Percentiles rank a stretch among this genome's conserved stretches.
Conservation (phyloP, 345 rosid species). For the Brassica carinata region DNA sequence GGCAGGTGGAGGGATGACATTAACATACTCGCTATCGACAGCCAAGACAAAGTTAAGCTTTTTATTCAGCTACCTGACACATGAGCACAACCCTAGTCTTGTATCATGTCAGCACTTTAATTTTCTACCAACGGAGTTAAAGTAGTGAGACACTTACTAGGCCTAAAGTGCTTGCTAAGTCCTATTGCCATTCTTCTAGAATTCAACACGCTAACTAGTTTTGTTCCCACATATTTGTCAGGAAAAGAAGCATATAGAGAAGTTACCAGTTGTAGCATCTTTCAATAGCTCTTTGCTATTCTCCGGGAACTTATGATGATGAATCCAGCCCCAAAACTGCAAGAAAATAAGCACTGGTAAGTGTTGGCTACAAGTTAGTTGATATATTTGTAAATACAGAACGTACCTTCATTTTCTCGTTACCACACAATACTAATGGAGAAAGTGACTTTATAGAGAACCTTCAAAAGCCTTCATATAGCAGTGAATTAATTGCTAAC, state of each 20-base stretch:
- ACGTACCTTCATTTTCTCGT: conserved; percentile 71
- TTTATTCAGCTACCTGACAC: not conserved
- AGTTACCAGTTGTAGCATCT: conserved; percentile 65
- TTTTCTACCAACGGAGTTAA: not conserved
- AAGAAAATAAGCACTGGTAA: conserved; percentile 42
- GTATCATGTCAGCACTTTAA: not conserved
- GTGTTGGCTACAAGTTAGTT: conserved; percentile 35
- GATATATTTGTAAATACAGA: conserved; percentile 25
- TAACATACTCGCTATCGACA: not conserved
- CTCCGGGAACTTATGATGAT: conserved; percentile 54
- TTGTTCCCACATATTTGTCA: conserved; percentile 20
- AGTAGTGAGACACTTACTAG: not conserved
- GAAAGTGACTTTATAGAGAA: conserved; percentile 44
- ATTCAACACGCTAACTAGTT: conserved; percentile 2
- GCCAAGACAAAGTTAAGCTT: not conserved
- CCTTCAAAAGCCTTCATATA: conserved; percentile 34
- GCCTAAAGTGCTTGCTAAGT: conserved; percentile 6
- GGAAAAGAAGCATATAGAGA: conserved; percentile 25
- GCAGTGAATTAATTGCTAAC: conserved; percentile 49
- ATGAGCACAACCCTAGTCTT: not conserved
- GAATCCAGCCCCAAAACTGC: conserved; percentile 91
- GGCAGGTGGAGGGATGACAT: not conserved
- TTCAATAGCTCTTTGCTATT: conserved; percentile 56
- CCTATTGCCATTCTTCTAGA: conserved; percentile 22
- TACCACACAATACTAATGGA: conserved; percentile 40